phyloP scores from a whole-genome alignment of 345 rosid species.

The Populus euphratica region DNA sequence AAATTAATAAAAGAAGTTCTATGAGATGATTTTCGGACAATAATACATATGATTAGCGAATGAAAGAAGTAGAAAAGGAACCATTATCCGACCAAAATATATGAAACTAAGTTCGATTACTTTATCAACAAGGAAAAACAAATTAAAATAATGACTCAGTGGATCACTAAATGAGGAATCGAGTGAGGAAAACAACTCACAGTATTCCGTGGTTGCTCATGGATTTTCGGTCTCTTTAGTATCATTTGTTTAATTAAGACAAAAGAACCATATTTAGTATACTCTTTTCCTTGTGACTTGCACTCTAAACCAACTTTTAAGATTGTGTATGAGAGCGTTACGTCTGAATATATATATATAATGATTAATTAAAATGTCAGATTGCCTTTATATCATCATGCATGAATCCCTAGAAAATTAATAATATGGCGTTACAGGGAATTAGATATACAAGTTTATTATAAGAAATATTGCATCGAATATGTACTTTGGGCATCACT shows the following conservation, averaged over 20 bases:
- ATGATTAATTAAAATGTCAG: conserved; percentile 8
- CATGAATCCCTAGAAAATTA: not conserved
- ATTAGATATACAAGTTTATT: too few species aligned
- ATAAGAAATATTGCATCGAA: too few species aligned
- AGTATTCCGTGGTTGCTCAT: not conserved
- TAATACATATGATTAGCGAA: too few species aligned
- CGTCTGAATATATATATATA: not conserved
- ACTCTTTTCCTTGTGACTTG: not conserved
- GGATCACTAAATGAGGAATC: too few species aligned
- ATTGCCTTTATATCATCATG: not conserved
- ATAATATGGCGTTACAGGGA: not conserved
- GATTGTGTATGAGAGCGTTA: not conserved
- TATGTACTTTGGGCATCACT: too few species aligned
- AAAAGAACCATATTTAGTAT: conserved; percentile 7
- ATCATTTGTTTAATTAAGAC: not conserved
- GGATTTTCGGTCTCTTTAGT: not conserved
- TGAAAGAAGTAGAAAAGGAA: too few species aligned
- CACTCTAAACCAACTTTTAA: not conserved
- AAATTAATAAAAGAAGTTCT: too few species aligned
- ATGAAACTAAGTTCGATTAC: too few species aligned
- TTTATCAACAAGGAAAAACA: not conserved
- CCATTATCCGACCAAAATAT: too few species aligned
- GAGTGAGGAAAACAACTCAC: too few species aligned
- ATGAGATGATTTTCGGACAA: not conserved
- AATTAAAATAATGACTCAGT: too few species aligned